Evolutionary conservation across 2,329 filamentous ascomycete species (phyloP).

Genomic region (Talaromyces sp.): DNA sequence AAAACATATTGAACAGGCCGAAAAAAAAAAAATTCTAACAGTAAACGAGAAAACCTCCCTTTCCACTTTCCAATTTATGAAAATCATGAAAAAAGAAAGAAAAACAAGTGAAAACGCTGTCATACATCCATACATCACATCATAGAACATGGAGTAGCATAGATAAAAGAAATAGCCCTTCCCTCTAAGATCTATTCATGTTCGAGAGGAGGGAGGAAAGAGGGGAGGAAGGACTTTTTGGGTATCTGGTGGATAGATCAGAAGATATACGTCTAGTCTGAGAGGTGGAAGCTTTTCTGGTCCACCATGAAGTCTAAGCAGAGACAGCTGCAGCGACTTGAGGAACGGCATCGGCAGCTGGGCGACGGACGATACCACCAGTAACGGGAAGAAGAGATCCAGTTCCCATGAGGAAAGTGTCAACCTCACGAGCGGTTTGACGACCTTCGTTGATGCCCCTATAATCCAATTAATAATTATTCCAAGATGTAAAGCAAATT

Average conservation of each 20-base stretch:
- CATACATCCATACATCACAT: slow-evolving; percentile 16
- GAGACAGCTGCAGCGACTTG: slow-evolving; percentile 21
- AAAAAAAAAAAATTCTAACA: slow-evolving; percentile 22
- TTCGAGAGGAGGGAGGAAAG: background rate
- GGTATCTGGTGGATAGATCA: background rate
- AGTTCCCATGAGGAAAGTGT: slow-evolving; percentile 75
- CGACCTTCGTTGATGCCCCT: slow-evolving; percentile 97
- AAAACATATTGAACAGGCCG: slow-evolving; percentile 19
- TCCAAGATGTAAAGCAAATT: background rate
- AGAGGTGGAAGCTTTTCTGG: background rate
- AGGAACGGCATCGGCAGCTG: slow-evolving; percentile 51
- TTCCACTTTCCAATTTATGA: slow-evolving; percentile 13
- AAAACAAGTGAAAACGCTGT: slow-evolving; percentile 18
- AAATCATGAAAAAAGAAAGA: slow-evolving; percentile 12
- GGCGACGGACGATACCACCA: slow-evolving; percentile 85
- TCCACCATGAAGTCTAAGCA: slow-evolving; percentile 1
- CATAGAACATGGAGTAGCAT: slow-evolving; percentile 15
- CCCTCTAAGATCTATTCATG: slow-evolving; percentile 8
- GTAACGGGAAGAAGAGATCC: slow-evolving; percentile 80
- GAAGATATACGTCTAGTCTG: background rate
- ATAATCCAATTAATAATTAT: slow-evolving; percentile 19
- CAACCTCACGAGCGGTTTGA: slow-evolving; percentile 86
- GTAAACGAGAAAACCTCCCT: slow-evolving; percentile 21
- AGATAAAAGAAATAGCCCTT: slow-evolving; percentile 6
- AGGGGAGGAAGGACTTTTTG: slow-evolving; percentile 8